phyloP scores from a whole-genome alignment of 768 basidiomycete genomes.

The Suillus decipiens region DNA sequence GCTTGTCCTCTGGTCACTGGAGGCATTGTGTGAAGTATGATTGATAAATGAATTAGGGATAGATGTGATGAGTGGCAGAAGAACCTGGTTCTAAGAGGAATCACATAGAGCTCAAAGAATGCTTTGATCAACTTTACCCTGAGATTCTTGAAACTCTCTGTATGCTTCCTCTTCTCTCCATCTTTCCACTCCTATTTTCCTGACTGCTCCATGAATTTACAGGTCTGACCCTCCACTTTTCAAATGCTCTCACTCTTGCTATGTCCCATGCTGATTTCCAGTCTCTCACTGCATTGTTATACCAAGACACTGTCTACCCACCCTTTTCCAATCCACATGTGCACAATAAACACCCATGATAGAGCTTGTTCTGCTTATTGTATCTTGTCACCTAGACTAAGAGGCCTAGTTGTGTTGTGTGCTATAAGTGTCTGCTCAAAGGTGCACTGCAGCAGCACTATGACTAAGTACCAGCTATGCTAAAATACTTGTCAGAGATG shows the following conservation, averaged over 20 bases:
- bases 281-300: constrained; percentile 82
- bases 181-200: constrained; percentile 7
- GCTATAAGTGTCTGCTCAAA: too few relatives aligned
- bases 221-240: constrained; percentile 69
- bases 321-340: constrained; percentile 66
- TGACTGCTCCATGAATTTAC: constrained; percentile 1
- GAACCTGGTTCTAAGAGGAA: constrained; percentile 57
- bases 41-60: too few relatives aligned
- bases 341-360: too few relatives aligned
- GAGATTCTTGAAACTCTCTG: constrained; percentile 80
- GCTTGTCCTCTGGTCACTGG: too few relatives aligned
- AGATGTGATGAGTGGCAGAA: constrained; percentile 46
- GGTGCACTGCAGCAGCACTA: too few relatives aligned
- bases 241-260: constrained; percentile 78
- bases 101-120: constrained; percentile 57
- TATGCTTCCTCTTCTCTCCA: constrained; percentile 36
- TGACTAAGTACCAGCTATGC: too few relatives aligned
- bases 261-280: constrained; percentile 86
- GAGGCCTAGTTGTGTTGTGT: too few relatives aligned
- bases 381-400: too few relatives aligned
- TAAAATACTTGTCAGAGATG: too few relatives aligned
- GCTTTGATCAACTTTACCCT: constrained; percentile 71
- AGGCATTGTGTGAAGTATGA: too few relatives aligned
- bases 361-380: too few relatives aligned
- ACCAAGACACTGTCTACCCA: constrained; percentile 63